A percentile compares a stretch with the other conserved stretches of the same genome.
These are phyloP conservation scores for Wallacemonas sp. DNA, from an alignment of 208 protist genomes.

Conservation along the genomic window DNA sequence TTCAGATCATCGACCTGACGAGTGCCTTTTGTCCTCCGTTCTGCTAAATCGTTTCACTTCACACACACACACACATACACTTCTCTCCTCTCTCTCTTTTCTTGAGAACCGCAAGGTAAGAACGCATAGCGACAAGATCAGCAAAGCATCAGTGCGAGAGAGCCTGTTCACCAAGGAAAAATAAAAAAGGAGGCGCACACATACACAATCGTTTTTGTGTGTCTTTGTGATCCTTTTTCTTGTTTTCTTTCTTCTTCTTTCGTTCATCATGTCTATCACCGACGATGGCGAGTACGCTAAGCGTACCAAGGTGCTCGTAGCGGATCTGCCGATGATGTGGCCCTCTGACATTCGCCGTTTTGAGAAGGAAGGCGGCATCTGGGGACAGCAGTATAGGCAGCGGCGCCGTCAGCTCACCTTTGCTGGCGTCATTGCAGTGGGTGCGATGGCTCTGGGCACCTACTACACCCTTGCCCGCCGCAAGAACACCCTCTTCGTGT, in stretches of 20 bases:
- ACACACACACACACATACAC: neutral
- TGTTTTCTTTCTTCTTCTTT: neutral
- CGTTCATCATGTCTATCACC: constrained; percentile 13
- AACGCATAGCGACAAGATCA: no score
- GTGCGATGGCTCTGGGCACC: constrained; percentile 50
- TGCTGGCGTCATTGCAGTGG: constrained; percentile 28
- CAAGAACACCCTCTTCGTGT: constrained; percentile 78
- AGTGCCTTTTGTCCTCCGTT: no score
- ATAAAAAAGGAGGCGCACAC: constrained; percentile 12
- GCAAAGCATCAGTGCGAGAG: no score
- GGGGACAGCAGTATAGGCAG: constrained; percentile 75
- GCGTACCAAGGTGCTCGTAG: constrained; percentile 61
- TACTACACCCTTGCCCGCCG: constrained; percentile 59
- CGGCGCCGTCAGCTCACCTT: constrained; percentile 82
- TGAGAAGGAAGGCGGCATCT: constrained; percentile 81
- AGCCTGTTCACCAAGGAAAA: neutral
- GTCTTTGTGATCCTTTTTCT: no score
- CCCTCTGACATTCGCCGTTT: constrained; percentile 77
- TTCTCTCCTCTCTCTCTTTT: neutral
- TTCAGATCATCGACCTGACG: no score
- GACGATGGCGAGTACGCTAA: constrained; percentile 28
- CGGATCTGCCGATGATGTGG: constrained; percentile 89
- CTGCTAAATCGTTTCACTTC: neutral
- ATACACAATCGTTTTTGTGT: no score
- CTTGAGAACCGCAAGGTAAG: neutral